phyloP scores from a whole-genome alignment of 495 filamentous ascomycete species.

The Neohortaea acidophila region DNA sequence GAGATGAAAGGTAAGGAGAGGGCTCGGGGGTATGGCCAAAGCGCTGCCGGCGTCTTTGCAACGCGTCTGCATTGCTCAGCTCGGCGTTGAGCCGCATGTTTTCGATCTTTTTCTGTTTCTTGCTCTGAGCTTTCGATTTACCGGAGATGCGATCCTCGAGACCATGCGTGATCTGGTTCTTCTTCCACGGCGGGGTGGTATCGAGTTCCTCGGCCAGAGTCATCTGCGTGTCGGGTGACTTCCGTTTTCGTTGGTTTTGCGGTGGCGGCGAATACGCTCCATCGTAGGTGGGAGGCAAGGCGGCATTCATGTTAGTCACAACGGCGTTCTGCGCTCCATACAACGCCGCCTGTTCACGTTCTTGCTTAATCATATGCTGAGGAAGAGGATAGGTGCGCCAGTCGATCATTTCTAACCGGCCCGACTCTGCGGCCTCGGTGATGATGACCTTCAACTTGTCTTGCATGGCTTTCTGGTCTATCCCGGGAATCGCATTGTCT shows the following conservation, averaged over 20 bases:
- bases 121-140: slow-evolving; percentile 21
- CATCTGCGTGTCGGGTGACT: slow-evolving; percentile 45
- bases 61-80: slow-evolving; percentile 44
- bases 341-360: slow-evolving; percentile 25
- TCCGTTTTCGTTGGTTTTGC: slow-evolving; percentile 52
- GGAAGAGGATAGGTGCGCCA: slow-evolving; percentile 78
- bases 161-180: slow-evolving; percentile 43
- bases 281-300: background rate
- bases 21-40: slow-evolving; percentile 40
- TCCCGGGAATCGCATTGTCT: slow-evolving; percentile 48
- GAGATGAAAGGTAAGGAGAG: slow-evolving; percentile 11
- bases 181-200: slow-evolving; percentile 55
- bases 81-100: slow-evolving; percentile 59
- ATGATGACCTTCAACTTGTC: slow-evolving; percentile 74
- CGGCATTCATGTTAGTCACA: slow-evolving; percentile 9
- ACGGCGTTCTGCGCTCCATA: background rate
- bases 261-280: background rate
- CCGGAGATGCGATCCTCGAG: slow-evolving; percentile 69
- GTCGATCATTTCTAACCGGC: slow-evolving; percentile 53
- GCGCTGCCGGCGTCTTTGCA: slow-evolving; percentile 78
- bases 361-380: slow-evolving; percentile 66
- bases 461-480: slow-evolving; percentile 58
- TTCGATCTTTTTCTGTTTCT: slow-evolving; percentile 16
- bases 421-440: slow-evolving; percentile 54
- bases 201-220: slow-evolving; percentile 5